phyloP scores from a whole-genome alignment of 208 protist species.

The Trypanosoma cruzi region DNA sequence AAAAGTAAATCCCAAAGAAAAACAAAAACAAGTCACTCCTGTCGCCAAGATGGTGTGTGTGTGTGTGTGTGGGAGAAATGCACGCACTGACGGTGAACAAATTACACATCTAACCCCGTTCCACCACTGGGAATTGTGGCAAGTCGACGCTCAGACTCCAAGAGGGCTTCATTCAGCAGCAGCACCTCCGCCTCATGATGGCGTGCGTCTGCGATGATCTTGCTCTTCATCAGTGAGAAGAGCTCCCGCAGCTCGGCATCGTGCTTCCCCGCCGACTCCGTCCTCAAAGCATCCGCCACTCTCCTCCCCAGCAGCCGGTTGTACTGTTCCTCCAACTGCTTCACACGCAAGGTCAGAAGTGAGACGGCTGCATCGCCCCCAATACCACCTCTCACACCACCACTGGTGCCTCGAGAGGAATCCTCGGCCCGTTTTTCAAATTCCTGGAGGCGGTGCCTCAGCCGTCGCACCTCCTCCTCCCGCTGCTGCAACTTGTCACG shows the following conservation, averaged over 20 bases:
- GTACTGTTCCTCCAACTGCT: conserved; percentile 28
- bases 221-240: conserved; percentile 47
- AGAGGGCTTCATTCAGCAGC: conserved; percentile 55
- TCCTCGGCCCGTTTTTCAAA: not conserved
- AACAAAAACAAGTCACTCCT: not conserved
- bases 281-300: conserved; percentile 12
- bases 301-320: conserved; percentile 17
- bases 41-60: not conserved
- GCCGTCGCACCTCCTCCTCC: conserved; percentile 22
- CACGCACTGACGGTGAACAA: not conserved
- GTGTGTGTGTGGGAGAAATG: not conserved
- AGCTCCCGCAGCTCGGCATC: conserved; percentile 55
- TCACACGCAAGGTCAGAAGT: conserved; percentile 24
- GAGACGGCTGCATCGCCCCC: not conserved
- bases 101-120: not conserved
- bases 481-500: conserved; percentile 15
- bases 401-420: not conserved
- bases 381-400: too few relatives aligned
- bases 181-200: conserved; percentile 57
- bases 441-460: conserved; percentile 7
- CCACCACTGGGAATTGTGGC: not conserved
- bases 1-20: conserved; percentile 16
- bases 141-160: conserved; percentile 40
- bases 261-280: conserved; percentile 6
- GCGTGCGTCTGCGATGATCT: conserved; percentile 42